Evolutionary conservation across 768 basidiomycete species (phyloP), one percentile per base, ranked within the genome.

Genomic region (Lyophyllum shimeji): DNA sequence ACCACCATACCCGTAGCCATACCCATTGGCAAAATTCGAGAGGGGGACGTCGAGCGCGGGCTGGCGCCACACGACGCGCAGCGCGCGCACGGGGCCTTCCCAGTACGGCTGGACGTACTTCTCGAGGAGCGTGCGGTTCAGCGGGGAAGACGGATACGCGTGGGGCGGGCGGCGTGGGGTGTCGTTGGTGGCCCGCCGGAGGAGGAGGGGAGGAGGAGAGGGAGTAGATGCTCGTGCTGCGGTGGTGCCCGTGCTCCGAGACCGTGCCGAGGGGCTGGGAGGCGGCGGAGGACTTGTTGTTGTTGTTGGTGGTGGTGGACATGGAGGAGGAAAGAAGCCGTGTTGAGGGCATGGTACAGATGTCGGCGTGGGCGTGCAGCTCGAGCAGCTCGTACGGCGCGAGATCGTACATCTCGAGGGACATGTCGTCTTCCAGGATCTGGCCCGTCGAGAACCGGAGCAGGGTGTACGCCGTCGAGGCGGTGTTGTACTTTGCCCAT

Each of bases 391-490:
- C 90, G 59, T 83, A 74, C 0, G 85, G 79, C 7, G 74, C 70
- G 20, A 90, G 63, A 39, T 79, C 72, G 63, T 89, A 89, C 79
- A 83, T 86, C 0, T 78, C 70, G 1, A 79, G 64, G 9, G 73
- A 58, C 44, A 79, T 80, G 20, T 86, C 83, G 63, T 90, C 88
- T 63, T 91, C 85, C 27, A 91, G 78, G 13, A 87, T 69, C 60
- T 87, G 79, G 3, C 87, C 86, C 0, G 88, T 88, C 2, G 87
- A 82, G 63, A 85, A 90, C 1, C 84, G 80, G 17, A 89, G 64
- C 12, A 90, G 73, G 0, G 78, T 76, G 66, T 82, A 85, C 12
- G 59, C 37, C 2, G 8, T 31, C 7, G 60, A 47, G 18, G 45
- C 37, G 15, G 58, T 46, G 18, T 59, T 61, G 44, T 57, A 62